Evolutionary conservation across 148 eudicot species (phyloP).

Genomic region (Oxyria digyna): DNA sequence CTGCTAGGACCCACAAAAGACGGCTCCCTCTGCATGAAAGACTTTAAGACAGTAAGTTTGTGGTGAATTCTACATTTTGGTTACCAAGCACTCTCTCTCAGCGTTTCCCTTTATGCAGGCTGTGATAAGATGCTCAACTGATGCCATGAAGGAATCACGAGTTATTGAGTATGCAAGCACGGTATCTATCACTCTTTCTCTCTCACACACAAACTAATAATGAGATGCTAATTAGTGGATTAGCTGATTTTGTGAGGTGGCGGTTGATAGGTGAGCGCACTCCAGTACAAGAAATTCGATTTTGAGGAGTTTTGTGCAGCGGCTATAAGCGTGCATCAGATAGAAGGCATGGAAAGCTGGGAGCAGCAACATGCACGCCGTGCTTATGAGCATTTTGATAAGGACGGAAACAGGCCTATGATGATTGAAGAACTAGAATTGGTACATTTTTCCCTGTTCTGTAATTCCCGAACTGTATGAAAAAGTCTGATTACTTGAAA

Average conservation of each 20-base stretch:
- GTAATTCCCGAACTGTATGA: too few relatives aligned
- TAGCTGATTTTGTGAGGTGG: not conserved
- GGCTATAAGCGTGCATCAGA: slow-evolving; percentile 68
- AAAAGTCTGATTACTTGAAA: not conserved
- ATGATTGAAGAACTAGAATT: slow-evolving; percentile 89
- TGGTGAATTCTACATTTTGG: too few relatives aligned
- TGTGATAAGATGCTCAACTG: slow-evolving; percentile 61
- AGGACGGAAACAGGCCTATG: slow-evolving; percentile 80
- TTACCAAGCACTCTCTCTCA: too few relatives aligned
- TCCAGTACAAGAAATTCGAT: slow-evolving; percentile 73
- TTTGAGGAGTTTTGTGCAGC: slow-evolving; percentile 98
- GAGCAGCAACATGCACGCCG: slow-evolving; percentile 86
- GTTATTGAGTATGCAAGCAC: slow-evolving; percentile 8
- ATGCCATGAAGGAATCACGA: slow-evolving; percentile 71
- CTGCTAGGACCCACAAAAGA: slow-evolving; percentile 69
- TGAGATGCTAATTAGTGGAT: not conserved
- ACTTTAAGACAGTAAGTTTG: slow-evolving; percentile 8
- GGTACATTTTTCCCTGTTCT: too few relatives aligned
- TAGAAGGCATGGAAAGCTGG: slow-evolving; percentile 85
- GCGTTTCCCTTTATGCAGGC: slow-evolving; percentile 38
- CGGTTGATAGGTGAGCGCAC: slow-evolving; percentile 53
- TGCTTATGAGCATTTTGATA: slow-evolving; percentile 89
- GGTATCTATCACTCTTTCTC: slow-evolving; percentile 37
- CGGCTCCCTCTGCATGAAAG: slow-evolving; percentile 19
- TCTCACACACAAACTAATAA: not conserved